Evolutionary conservation across 495 filamentous ascomycete genomes (phyloP).

Genomic region (Glonium stellatum): DNA sequence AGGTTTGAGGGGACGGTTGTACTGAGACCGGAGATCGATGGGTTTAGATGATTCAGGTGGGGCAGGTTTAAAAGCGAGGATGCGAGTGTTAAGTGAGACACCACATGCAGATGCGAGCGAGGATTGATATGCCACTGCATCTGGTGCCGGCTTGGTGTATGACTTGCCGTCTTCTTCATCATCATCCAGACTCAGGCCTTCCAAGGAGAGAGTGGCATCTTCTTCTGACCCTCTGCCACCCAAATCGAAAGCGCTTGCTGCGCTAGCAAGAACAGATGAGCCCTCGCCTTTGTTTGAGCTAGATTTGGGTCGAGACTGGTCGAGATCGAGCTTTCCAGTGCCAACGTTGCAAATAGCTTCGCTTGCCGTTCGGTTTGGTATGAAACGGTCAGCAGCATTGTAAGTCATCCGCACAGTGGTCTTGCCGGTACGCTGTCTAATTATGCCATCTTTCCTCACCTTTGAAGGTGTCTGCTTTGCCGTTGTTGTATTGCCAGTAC

Average conservation of each 20-base stretch:
- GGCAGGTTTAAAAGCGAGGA: constrained; percentile 97
- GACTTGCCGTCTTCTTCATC: constrained; percentile 51
- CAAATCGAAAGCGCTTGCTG: constrained; percentile 52
- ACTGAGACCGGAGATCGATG: constrained; percentile 92
- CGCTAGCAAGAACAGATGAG: constrained; percentile 64
- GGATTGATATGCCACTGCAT: constrained; percentile 84
- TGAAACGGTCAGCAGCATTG: constrained; percentile 87
- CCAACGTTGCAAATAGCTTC: constrained; percentile 78
- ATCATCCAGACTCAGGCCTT: constrained; percentile 64
- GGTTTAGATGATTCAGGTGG: constrained; percentile 95
- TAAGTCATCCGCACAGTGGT: constrained; percentile 60
- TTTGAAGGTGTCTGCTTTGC: constrained; percentile 67
- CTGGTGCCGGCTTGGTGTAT: constrained; percentile 74
- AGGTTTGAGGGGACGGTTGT: constrained; percentile 89
- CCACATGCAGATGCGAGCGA: constrained; percentile 88
- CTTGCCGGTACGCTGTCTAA: constrained; percentile 63
- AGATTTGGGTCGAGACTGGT: constrained; percentile 53
- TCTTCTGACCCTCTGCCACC: constrained; percentile 60
- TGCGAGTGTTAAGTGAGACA: constrained; percentile 85
- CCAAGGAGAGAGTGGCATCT: constrained; percentile 70
- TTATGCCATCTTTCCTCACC: constrained; percentile 52
- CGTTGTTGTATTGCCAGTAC: constrained; percentile 62
- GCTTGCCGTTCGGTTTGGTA: constrained; percentile 83
- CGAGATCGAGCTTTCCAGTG: constrained; percentile 65
- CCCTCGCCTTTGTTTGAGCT: constrained; percentile 47